phyloP scores from a whole-genome alignment of 257 asterid genomes.

The Fraxinus americana region DNA sequence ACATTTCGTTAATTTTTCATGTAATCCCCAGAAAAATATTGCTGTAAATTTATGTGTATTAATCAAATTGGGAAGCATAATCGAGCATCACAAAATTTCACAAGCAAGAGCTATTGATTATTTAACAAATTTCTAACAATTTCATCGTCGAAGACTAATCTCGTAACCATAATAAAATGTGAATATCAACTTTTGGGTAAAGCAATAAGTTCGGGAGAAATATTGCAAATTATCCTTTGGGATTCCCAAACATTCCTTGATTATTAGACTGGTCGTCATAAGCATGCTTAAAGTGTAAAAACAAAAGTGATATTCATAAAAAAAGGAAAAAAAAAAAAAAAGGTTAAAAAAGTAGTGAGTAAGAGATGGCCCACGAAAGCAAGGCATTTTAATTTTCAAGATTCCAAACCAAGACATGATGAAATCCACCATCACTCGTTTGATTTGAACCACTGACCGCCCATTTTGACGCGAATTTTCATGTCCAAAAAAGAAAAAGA shows the following conservation, averaged over 20 bases:
- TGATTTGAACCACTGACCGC: conserved; percentile 41
- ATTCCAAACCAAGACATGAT: conserved; percentile 25
- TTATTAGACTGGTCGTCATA: background rate
- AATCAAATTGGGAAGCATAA: background rate
- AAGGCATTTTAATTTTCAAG: background rate
- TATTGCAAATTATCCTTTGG: background rate
- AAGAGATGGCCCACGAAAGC: background rate
- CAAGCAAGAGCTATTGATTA: background rate
- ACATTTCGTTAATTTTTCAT: too few relatives aligned
- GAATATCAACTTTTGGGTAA: background rate
- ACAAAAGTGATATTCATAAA: background rate
- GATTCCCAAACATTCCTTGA: background rate
- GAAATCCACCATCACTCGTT: conserved; percentile 23
- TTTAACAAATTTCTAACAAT: background rate
- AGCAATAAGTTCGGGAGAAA: background rate
- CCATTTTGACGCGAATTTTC: conserved; percentile 41
- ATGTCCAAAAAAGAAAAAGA: conserved; percentile 12
- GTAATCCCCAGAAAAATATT: too few relatives aligned
- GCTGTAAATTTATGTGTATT: background rate
- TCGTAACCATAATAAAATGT: background rate
- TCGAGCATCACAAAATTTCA: background rate
- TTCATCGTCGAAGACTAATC: background rate
- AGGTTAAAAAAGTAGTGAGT: background rate
- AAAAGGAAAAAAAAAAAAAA: background rate
- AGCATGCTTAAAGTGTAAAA: background rate